Evolutionary conservation across 768 basidiomycete genomes (phyloP), one percentile per base, ranked within the genome.

Genomic region (Mycena vulgaris): DNA sequence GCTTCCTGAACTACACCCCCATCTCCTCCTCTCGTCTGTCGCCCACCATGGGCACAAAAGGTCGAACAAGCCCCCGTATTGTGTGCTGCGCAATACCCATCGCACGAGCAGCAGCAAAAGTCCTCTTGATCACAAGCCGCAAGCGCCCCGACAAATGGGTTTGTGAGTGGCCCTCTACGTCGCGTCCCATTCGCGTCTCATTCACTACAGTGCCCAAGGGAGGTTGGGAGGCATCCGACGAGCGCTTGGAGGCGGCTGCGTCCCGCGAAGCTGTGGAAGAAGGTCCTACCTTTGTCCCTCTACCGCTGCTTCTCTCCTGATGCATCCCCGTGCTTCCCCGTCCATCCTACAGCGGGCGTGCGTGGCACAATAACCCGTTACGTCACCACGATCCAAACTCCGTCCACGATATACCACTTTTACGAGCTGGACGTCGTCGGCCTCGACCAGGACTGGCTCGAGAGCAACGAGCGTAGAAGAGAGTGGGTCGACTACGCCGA

Each of bases 21-120:
- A 51, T 48, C n/a, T n/a, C 51, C 28, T 62, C 62, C 48, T 61
- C 58, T 69, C 66, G 39, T 61, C 61, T 49, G 75, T 60, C n/a
- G n/a, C 71, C 69, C 55, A 69, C 66, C 52, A 88, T 88, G 87
- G 86, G 84, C 68, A 87, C 89, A 74, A 94, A 95, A 86, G 94
- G 93, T 77, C 90, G 94, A 74, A 82, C 91, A 63, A 88, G 89
- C 57, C 95, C 95, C 63, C 92, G 95, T 79, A 87, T 96, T 80
- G 95, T 96, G 74, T 96, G 95, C 82, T 95, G 95, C 78, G 95
- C 95, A 58, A 96, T 96, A 66, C 95, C 95, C 63, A 94, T 96
- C 74, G 84, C 89, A 52, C 87, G 90, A 72, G 83, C 90, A 30
- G 89, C 90, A 8, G 90, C 89, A 79, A 93, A 95, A 80, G 88